A percentile compares a stretch with the other conserved stretches of the same genome.
Conservation (phyloP, 2,329 filamentous ascomycete genomes). For the Fusarium sp. region DNA sequence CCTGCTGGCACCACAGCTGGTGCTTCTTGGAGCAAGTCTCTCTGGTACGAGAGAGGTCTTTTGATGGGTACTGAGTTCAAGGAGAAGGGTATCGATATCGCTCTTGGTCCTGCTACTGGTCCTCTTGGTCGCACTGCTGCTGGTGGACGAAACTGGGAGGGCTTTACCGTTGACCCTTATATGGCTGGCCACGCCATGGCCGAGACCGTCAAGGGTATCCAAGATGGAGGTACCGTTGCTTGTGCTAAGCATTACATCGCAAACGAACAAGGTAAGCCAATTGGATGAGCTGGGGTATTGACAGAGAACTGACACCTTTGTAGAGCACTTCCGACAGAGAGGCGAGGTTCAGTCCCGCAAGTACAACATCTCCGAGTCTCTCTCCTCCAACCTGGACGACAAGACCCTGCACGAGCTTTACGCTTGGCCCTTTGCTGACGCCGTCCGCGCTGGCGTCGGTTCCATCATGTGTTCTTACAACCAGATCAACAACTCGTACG, state of each 20-base stretch:
- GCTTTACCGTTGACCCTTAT: slow-evolving; percentile 77
- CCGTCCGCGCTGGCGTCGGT: slow-evolving; percentile 74
- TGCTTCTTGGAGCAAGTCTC: slow-evolving; percentile 81
- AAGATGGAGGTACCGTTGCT: slow-evolving; percentile 84
- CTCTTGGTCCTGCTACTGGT: slow-evolving; percentile 65
- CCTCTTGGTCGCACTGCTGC: slow-evolving; percentile 60
- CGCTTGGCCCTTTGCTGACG: slow-evolving; percentile 82
- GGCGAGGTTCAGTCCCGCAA: slow-evolving; percentile 65
- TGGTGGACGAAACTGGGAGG: slow-evolving; percentile 73
- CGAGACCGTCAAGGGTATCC: slow-evolving; percentile 82
- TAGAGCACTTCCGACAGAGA: slow-evolving; percentile 77
- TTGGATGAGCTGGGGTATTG: accelerated
- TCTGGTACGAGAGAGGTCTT: slow-evolving; percentile 67
- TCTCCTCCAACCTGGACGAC: slow-evolving; percentile 75
- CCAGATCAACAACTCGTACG: slow-evolving; percentile 83
- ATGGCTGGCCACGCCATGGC: slow-evolving; percentile 78
- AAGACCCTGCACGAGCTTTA: slow-evolving; percentile 81
- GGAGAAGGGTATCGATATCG: slow-evolving; percentile 81
- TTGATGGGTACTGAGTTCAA: slow-evolving; percentile 71
- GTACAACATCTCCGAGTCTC: slow-evolving; percentile 70
- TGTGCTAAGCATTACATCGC: slow-evolving; percentile 82
- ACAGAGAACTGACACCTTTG: neutral
- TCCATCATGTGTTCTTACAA: slow-evolving; percentile 78
- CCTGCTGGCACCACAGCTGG: slow-evolving; percentile 82
- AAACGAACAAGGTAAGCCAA: slow-evolving; percentile 71